phyloP scores from a whole-genome alignment of 169 alveolate genomes.

The Plasmodium gonderi region DNA sequence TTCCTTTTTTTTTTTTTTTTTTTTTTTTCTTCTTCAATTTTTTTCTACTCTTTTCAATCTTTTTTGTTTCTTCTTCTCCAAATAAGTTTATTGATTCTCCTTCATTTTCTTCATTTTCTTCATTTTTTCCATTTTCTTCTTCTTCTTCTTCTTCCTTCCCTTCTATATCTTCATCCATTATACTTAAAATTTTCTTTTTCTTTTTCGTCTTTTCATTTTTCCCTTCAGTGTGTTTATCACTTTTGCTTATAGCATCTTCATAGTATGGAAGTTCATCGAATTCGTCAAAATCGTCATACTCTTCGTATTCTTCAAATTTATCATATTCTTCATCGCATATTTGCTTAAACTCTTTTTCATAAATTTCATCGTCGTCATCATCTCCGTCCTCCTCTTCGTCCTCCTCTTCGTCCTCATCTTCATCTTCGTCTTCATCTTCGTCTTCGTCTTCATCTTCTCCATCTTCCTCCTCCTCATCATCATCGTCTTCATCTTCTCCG shows the following conservation, averaged over 20 bases:
- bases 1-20: conserved; percentile 8
- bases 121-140: not conserved
- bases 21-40: conserved; percentile 1
- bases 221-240: not conserved
- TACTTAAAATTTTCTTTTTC: conserved; percentile 25
- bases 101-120: not conserved
- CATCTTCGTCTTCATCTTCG: conserved; percentile 2
- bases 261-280: conserved; percentile 5
- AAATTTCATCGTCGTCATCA: not conserved
- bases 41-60: not conserved
- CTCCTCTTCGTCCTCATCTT: not conserved
- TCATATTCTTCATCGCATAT: conserved; percentile 26
- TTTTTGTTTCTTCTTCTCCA: conserved; percentile 31
- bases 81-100: not conserved
- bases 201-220: not conserved
- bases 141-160: not conserved
- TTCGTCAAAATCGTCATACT: conserved; percentile 1
- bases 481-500: conserved; percentile 17
- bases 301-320: conserved; percentile 36
- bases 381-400: not conserved
- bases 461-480: not conserved
- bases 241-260: not conserved
- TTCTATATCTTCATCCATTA: conserved; percentile 1
- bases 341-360: conserved; percentile 34
- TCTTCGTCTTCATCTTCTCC: conserved; percentile 17